Evolutionary conservation across 2,329 filamentous ascomycete genomes (phyloP).

Genomic region (Pseudocercospora cruenta): DNA sequence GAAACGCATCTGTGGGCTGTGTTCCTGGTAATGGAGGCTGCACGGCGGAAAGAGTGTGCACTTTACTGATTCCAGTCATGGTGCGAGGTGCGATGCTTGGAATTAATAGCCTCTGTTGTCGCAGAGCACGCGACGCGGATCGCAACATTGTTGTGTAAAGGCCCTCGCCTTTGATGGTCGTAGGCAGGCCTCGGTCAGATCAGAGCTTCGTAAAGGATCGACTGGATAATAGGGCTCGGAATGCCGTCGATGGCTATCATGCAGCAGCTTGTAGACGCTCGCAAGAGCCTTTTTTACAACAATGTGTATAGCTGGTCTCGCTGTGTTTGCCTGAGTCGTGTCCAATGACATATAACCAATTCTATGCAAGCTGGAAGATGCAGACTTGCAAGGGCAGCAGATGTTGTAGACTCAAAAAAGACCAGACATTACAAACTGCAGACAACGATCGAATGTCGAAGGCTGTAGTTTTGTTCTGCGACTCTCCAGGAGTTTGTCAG

Average conservation of each 20-base stretch:
- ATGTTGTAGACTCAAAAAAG: too few species aligned
- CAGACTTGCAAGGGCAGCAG: background rate
- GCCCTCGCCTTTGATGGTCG: background rate
- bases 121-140: constrained; percentile 33
- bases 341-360: background rate
- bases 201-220: background rate
- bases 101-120: constrained; percentile 32
- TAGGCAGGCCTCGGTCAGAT: background rate
- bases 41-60: constrained; percentile 53
- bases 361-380: background rate
- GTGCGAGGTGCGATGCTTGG: constrained; percentile 28
- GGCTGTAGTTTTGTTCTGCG: constrained; percentile 2
- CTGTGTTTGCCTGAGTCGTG: too few species aligned
- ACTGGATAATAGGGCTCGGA: background rate
- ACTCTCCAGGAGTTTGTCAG: background rate
- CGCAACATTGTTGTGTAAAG: constrained; percentile 31
- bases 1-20: constrained; percentile 76
- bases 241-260: background rate
- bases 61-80: background rate
- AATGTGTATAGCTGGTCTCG: background rate
- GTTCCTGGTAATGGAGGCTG: constrained; percentile 64
- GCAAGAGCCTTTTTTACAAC: background rate
- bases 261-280: background rate
- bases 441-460: background rate
- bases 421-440: background rate